These are phyloP conservation scores for Symbiodinium pilosum DNA, from an alignment of 73 alveolate species.

Conservation along the genomic window DNA sequence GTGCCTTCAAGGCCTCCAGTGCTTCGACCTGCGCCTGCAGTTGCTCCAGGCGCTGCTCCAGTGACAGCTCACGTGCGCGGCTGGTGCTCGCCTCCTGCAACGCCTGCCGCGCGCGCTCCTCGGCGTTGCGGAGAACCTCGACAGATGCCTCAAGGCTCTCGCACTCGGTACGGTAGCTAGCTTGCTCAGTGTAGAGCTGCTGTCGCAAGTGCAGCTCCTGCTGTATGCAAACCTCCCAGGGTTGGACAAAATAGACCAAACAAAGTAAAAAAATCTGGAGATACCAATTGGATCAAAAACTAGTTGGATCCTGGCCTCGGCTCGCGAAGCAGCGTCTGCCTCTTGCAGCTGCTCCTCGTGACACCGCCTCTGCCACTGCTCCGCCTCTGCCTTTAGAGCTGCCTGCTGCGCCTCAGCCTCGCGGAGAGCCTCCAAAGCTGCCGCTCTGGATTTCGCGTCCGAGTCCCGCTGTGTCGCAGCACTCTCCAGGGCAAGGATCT, in stretches of 20 bases:
- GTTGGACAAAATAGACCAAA: too few species aligned
- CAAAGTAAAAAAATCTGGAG: too few species aligned
- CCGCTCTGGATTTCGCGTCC: background rate
- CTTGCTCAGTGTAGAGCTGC: too few species aligned
- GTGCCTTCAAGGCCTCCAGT: background rate
- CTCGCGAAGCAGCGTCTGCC: too few species aligned
- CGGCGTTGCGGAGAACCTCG: background rate
- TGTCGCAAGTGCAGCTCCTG: background rate
- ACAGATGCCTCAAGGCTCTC: background rate
- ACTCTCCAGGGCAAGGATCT: conserved; percentile 31
- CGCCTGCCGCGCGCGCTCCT: background rate
- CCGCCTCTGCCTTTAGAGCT: too few species aligned
- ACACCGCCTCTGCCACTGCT: background rate
- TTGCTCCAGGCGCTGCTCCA: background rate
- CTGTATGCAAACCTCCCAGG: background rate
- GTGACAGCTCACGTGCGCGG: background rate
- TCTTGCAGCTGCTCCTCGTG: background rate
- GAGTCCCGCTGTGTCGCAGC: background rate
- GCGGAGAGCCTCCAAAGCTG: background rate
- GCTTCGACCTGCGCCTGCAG: conserved; percentile 9
- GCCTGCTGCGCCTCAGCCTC: background rate
- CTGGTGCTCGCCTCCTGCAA: background rate
- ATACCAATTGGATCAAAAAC: too few species aligned
- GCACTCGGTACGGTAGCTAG: background rate
- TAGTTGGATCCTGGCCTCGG: too few species aligned